Evolutionary conservation across 208 protist genomes (phyloP).

Genomic region (Leishmania turanica): DNA sequence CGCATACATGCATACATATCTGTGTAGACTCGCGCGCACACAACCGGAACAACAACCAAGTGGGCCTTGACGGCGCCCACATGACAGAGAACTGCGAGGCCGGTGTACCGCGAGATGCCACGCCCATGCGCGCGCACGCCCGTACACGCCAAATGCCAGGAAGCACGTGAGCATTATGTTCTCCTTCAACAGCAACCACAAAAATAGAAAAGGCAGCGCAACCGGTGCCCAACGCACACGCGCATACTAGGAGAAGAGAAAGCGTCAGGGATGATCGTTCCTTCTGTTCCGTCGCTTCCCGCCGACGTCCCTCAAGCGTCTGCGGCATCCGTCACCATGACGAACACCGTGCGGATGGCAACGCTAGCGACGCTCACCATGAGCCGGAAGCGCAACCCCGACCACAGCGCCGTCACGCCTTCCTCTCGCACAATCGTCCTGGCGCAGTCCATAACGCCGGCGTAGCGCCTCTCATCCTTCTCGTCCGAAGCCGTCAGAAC

Average conservation of each 20-base stretch:
- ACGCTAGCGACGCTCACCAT: slow-evolving; percentile 40
- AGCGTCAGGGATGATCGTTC: not conserved
- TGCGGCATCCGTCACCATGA: not conserved
- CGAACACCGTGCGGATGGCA: slow-evolving; percentile 26
- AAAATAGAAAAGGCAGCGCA: not conserved
- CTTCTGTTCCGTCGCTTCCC: too few relatives aligned
- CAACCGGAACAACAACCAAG: not conserved
- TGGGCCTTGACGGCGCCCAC: not conserved
- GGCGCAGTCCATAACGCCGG: slow-evolving; percentile 62
- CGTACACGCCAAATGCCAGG: not conserved
- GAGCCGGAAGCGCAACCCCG: slow-evolving; percentile 56
- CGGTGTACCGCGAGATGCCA: not conserved
- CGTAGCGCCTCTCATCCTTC: slow-evolving; percentile 43
- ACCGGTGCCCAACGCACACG: not conserved
- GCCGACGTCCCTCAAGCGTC: not conserved
- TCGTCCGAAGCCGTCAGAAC: slow-evolving; percentile 70
- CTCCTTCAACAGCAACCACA: too few relatives aligned
- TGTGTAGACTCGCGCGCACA: not conserved
- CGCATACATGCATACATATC: too few relatives aligned
- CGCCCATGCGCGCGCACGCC: not conserved
- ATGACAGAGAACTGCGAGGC: not conserved
- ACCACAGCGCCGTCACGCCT: slow-evolving; percentile 74
- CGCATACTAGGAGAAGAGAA: not conserved
- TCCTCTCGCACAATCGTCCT: slow-evolving; percentile 73
- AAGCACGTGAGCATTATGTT: not conserved